Evolutionary conservation across 1,139 yeast species (phyloP).

Genomic region (Nakaseomyces bracarensis): DNA sequence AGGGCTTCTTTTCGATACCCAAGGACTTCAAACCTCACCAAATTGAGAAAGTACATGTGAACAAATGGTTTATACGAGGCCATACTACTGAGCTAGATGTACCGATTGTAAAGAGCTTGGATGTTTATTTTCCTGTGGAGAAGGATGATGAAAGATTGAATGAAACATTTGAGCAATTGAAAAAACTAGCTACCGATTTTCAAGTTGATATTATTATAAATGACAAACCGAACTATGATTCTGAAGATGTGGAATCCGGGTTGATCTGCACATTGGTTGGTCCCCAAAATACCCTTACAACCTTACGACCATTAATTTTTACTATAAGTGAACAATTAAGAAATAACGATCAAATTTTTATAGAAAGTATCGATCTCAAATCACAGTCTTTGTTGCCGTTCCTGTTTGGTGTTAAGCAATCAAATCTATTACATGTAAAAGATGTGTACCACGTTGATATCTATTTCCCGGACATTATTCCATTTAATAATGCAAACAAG

Average conservation of each 20-base stretch:
- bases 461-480: constrained; percentile 14
- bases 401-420: constrained; percentile 16
- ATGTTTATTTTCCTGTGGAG: background rate
- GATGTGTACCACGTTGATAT: constrained; percentile 14
- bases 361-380: constrained; percentile 8
- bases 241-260: background rate
- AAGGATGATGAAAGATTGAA: background rate
- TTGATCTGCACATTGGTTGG: background rate
- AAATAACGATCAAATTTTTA: background rate
- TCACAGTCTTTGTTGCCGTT: constrained; percentile 10
- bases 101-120: background rate
- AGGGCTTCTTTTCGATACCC: background rate
- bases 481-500: background rate
- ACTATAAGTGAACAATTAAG: background rate
- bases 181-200: background rate
- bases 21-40: background rate
- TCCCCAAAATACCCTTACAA: background rate
- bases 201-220: background rate
- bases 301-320: background rate
- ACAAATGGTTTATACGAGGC: background rate
- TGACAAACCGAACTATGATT: background rate
- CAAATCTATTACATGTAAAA: constrained; percentile 13
- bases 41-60: background rate
- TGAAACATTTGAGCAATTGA: background rate
- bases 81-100: background rate